Evolutionary conservation across 2,329 filamentous ascomycete species (phyloP).

Genomic region (Rhexocercosporidium sp.): DNA sequence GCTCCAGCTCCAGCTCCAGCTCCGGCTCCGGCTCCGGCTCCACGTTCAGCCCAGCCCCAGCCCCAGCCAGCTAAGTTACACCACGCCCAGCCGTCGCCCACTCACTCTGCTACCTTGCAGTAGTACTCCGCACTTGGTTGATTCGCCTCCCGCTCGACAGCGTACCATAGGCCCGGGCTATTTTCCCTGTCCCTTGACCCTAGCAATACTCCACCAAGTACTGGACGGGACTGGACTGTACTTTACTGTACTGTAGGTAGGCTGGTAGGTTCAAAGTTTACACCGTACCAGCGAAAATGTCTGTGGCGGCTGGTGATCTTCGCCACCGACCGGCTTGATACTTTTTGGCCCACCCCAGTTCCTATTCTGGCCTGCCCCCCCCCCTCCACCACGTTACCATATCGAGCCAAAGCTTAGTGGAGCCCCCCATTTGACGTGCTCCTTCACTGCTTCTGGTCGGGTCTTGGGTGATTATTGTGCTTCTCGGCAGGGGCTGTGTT

Average conservation of each 20-base stretch:
- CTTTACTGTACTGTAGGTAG: neutral
- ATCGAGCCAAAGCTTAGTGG: constrained; percentile 4
- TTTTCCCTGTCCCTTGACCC: neutral
- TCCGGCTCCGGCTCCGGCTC: too few relatives aligned
- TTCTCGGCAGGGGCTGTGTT: too few relatives aligned
- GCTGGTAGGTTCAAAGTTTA: neutral
- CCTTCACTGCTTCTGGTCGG: neutral
- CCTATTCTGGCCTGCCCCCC: neutral
- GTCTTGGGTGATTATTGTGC: neutral
- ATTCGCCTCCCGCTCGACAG: neutral
- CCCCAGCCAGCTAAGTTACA: too few relatives aligned
- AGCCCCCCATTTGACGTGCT: neutral
- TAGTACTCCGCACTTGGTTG: neutral
- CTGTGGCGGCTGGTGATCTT: neutral
- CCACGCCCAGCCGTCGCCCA: neutral
- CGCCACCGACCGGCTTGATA: neutral
- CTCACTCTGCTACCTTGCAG: neutral
- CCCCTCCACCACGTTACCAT: neutral
- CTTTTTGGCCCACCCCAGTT: neutral
- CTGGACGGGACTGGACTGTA: too few relatives aligned
- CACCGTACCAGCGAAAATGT: neutral
- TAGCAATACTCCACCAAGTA: too few relatives aligned
- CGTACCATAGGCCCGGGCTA: neutral
- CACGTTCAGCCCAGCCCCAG: neutral
- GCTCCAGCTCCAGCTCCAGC: too few relatives aligned